phyloP scores from a whole-genome alignment of 1,284 basidiomycete genomes.

The Amylostereum areolatum region DNA sequence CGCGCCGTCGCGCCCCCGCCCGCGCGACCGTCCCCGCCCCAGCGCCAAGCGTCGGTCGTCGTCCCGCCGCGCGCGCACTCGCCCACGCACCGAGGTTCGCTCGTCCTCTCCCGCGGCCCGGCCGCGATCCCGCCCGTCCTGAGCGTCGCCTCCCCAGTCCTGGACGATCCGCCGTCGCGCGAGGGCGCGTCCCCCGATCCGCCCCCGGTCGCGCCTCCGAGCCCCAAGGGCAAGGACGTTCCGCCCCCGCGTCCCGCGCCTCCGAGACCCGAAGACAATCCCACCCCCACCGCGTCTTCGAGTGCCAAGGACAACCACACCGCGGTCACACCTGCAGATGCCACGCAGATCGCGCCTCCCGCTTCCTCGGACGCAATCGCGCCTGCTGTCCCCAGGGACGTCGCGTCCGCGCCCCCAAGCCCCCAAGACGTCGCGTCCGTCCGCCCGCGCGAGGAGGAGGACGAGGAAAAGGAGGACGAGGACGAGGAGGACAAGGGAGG shows the following conservation, averaged over 20 bases:
- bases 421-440: not conserved
- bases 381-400: too few species aligned
- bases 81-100: not conserved
- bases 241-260: too few species aligned
- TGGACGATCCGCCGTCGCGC: not conserved
- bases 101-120: not conserved
- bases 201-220: too few species aligned
- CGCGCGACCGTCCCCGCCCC: not conserved
- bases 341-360: too few species aligned
- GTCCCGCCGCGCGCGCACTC: not conserved
- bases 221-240: too few species aligned
- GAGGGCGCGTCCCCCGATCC: not conserved
- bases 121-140: not conserved
- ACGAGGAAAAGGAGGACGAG: not conserved
- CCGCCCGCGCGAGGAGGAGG: not conserved
- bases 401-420: too few species aligned
- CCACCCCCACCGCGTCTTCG: too few species aligned
- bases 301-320: too few species aligned
- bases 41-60: not conserved
- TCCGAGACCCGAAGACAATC: too few species aligned
- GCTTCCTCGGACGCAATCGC: too few species aligned
- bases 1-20: not conserved
- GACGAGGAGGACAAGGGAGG: too few species aligned
- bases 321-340: too few species aligned
- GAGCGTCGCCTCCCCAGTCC: not conserved